These are phyloP conservation scores for Piper betle DNA, from an alignment of 164 flowering plant genomes.

Conservation along the genomic window DNA sequence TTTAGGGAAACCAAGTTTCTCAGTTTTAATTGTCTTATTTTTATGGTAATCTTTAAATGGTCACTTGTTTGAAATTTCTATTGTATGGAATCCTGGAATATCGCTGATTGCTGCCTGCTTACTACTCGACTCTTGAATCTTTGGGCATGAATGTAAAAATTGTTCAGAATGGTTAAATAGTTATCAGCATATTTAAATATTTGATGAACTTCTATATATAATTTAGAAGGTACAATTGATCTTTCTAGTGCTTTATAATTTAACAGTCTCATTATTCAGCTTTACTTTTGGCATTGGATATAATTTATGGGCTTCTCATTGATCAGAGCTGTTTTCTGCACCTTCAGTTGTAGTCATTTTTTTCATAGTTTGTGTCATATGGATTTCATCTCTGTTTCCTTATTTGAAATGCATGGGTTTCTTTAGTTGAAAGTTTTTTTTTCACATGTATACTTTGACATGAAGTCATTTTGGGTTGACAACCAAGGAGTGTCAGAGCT, in stretches of 20 bases:
- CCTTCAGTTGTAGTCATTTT: background rate
- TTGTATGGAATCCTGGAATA: background rate
- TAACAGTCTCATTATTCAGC: no score
- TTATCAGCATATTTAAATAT: no score
- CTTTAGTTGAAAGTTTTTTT: background rate
- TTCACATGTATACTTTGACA: constrained; percentile 1
- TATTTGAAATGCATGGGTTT: background rate
- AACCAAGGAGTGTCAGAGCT: constrained; percentile 30
- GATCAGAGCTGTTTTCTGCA: background rate
- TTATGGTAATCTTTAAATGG: background rate
- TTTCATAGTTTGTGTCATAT: no score
- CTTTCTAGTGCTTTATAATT: no score
- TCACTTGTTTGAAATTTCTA: background rate
- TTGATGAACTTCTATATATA: no score
- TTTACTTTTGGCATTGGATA: no score
- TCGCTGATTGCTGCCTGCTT: no score
- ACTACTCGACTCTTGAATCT: no score
- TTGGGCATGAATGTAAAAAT: no score
- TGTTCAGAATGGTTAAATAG: no score
- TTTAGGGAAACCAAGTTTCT: background rate
- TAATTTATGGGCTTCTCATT: background rate
- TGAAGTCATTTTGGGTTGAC: constrained; percentile 90
- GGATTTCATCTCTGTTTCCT: background rate
- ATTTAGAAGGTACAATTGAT: no score
- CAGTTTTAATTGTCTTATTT: background rate